Evolutionary conservation across 2,329 filamentous ascomycete species (phyloP).

Genomic region (Colletotrichum godetiae): DNA sequence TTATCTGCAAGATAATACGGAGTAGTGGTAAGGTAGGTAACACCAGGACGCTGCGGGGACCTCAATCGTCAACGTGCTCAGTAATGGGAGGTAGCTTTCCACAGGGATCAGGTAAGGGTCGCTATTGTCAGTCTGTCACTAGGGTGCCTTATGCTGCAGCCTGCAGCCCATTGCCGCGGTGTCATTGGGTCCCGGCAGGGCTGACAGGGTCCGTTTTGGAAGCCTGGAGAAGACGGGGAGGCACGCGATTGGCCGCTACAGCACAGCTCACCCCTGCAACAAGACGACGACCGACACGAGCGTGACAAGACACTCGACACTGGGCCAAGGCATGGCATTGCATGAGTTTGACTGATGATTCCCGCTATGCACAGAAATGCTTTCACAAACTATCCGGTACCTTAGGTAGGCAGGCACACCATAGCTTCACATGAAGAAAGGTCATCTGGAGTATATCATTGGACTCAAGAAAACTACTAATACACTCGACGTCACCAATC

Average conservation of each 20-base stretch:
- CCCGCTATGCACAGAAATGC: background rate
- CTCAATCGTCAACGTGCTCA: background rate
- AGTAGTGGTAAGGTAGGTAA: background rate
- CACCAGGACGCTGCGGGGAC: background rate
- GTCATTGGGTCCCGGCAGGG: slow-evolving; percentile 18
- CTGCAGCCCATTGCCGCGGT: background rate
- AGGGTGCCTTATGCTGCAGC: background rate
- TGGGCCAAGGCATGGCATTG: background rate
- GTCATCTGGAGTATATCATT: slow-evolving; percentile 1
- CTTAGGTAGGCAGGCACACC: background rate
- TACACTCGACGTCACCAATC: slow-evolving; percentile 6
- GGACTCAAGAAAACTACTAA: slow-evolving; percentile 31
- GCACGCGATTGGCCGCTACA: slow-evolving; percentile 1
- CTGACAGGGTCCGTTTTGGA: slow-evolving; percentile 8
- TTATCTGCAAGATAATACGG: background rate
- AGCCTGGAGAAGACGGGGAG: slow-evolving; percentile 14
- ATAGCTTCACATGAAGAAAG: background rate
- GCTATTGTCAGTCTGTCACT: background rate
- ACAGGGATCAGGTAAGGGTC: background rate
- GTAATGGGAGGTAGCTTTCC: background rate
- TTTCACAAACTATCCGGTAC: too few relatives aligned
- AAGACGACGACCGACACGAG: background rate
- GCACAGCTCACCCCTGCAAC: background rate
- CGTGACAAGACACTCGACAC: background rate
- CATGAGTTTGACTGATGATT: background rate